phyloP scores from a whole-genome alignment of 768 basidiomycete species.

The Kwoniella mangroviensis region DNA sequence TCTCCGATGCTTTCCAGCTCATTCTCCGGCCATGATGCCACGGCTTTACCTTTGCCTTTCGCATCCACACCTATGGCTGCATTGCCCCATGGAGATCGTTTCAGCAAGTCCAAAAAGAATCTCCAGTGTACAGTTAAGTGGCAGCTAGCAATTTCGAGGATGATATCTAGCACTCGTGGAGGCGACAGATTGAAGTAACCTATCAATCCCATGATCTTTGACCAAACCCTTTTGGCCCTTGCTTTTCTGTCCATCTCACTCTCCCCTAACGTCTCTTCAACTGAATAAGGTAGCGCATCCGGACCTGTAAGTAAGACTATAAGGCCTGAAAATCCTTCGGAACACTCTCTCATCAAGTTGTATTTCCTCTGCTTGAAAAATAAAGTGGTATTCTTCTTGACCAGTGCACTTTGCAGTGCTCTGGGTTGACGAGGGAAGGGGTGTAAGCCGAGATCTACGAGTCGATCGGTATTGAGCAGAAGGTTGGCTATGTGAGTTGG shows the following conservation, averaged over 20 bases:
- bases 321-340: conserved; percentile 95
- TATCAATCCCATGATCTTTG: conserved; percentile 59
- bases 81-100: conserved; percentile 79
- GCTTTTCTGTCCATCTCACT: conserved; percentile 11
- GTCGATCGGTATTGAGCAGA: conserved; percentile 32
- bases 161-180: conserved; percentile 87
- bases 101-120: conserved; percentile 86
- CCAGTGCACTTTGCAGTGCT: conserved; percentile 37
- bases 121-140: conserved; percentile 80
- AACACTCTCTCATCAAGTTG: conserved; percentile 94
- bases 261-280: conserved; percentile 22
- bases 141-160: conserved; percentile 85
- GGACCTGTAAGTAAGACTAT: conserved; percentile 74
- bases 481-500: conserved; percentile 44
- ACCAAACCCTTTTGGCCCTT: conserved; percentile 50
- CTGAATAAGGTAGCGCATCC: conserved; percentile 52
- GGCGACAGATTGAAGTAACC: conserved; percentile 96
- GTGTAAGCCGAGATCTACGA: conserved; percentile 36
- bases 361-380: conserved; percentile 81
- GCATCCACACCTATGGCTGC: conserved; percentile 46
- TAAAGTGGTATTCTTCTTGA: conserved; percentile 48
- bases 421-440: conserved; percentile 37
- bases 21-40: conserved; percentile 38
- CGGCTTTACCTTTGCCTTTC: conserved; percentile 47
- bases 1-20: conserved; percentile 44